These are phyloP conservation scores for Backusella mclennaniae DNA, from an alignment of 192 early-diverging fungal species.

Conservation along the genomic window DNA sequence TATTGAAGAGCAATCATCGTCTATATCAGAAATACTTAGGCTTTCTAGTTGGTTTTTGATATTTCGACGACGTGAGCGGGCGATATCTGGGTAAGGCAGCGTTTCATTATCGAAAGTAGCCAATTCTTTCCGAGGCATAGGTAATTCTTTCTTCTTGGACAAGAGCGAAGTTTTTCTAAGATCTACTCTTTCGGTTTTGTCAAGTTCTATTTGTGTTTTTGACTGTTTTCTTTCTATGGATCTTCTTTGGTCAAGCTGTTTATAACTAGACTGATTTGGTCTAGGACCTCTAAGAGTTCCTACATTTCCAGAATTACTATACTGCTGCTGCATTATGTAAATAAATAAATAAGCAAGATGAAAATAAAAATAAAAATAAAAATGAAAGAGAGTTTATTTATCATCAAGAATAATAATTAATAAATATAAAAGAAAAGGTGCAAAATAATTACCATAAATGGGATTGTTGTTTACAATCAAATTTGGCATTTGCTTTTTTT, in stretches of 20 bases:
- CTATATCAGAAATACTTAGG: background rate
- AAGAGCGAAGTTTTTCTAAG: background rate
- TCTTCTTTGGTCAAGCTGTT: background rate
- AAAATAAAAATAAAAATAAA: background rate
- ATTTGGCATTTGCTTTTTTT: background rate
- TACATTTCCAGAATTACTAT: background rate
- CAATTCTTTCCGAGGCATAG: background rate
- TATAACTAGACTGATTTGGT: constrained; percentile 1
- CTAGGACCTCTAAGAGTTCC: constrained; percentile 4
- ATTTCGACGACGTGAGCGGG: background rate
- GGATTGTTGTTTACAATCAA: background rate
- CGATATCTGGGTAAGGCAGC: background rate
- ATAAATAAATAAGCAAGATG: background rate
- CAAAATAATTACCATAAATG: background rate
- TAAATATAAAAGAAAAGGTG: background rate
- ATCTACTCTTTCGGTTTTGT: background rate
- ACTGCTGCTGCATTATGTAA: background rate
- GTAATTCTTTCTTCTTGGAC: background rate
- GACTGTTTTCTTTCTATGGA: background rate
- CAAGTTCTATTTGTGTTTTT: background rate
- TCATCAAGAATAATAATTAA: background rate
- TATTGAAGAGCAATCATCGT: background rate
- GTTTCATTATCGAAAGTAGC: background rate
- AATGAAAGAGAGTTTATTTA: background rate
- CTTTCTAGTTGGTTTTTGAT: background rate